Percentiles rank a stretch among this genome's conserved stretches.
These are phyloP conservation scores for Microcyclospora tardicrescens DNA, from an alignment of 2,329 filamentous ascomycete species.

Conservation along the genomic window DNA sequence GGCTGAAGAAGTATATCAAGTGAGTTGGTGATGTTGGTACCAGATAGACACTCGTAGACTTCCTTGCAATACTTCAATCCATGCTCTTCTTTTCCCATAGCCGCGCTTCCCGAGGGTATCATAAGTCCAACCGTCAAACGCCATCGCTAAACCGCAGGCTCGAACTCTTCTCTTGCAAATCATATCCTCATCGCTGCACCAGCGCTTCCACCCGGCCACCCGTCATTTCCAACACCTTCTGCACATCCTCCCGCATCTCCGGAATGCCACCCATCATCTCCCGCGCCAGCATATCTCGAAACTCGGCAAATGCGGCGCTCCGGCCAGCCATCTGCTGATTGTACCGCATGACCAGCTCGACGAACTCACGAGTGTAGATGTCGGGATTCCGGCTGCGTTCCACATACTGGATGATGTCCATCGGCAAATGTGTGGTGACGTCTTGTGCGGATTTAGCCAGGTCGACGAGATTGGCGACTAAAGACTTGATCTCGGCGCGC, in stretches of 20 bases:
- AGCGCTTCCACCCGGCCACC: constrained; percentile 20
- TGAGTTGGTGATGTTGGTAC: constrained; percentile 5
- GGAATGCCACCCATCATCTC: constrained; percentile 47
- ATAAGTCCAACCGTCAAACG: not conserved
- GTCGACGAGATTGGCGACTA: constrained; percentile 42
- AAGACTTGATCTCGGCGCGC: constrained; percentile 40
- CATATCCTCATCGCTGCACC: not conserved
- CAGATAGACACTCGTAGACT: not conserved
- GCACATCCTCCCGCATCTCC: constrained; percentile 40
- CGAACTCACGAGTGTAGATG: constrained; percentile 53
- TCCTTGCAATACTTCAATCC: no score
- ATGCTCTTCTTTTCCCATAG: no score
- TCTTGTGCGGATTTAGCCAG: constrained; percentile 38
- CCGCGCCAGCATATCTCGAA: constrained; percentile 45
- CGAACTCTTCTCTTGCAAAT: not conserved
- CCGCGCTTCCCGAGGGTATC: not conserved
- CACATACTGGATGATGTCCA: constrained; percentile 53
- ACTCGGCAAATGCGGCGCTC: constrained; percentile 44
- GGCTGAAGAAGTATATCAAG: constrained; percentile 37
- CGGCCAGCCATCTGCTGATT: constrained; percentile 52
- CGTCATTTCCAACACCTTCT: constrained; percentile 34
- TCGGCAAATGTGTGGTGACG: constrained; percentile 42
- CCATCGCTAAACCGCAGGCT: not conserved
- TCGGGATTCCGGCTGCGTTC: constrained; percentile 51
- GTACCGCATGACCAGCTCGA: constrained; percentile 48